Evolutionary conservation across 805 yeast genomes (phyloP), one percentile per base, ranked within the genome.

Genomic region (Kurtzmaniella cleridarum): DNA sequence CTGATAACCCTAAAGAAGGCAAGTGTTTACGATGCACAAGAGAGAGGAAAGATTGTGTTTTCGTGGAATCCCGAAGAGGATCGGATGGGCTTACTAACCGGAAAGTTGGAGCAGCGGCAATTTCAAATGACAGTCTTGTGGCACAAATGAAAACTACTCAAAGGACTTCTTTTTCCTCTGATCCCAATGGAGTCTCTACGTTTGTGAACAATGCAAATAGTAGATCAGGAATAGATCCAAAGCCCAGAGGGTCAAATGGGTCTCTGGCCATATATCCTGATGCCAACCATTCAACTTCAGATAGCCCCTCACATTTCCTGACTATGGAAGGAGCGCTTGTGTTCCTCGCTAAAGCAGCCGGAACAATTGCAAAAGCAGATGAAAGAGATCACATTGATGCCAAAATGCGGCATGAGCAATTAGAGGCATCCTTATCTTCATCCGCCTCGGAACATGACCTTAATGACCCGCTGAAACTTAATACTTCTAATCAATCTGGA

Each of bases 11-110:
- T 0, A 69, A 71, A 33, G 79, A 77, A 3, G 93, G 95, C 3
- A 93, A 95, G 3, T 90, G 98, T 68, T 81, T 78, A 2, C 64
- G 97, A 36, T 90, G 98, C 53, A 71, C 74, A 43, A 70, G 97
- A 32, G 96, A 90, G 54, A 69, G 95, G 12, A 77, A 76, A 47
- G 88, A 82, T 48, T 90, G 98, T 60, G 79, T 81, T 12, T 79
- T 85, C 54, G 73, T 69, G 7, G 71, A 67, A 16, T 50, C 57
- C 17, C 60, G 54, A 40, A 44, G 69, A 30, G 66, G 69, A 20
- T 5, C 24, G 8, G 24, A 20, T 20, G 24, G 24, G 8, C 24
- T 20, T 5, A 5, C 24, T 20, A 20, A 8, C 24, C 24, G 8
- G 24, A 20, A 20, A 20, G 24, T 20, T 20, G 24, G 8, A 8